Conservation (phyloP, 2,329 filamentous ascomycete species). For the Corynespora cassiicola region DNA sequence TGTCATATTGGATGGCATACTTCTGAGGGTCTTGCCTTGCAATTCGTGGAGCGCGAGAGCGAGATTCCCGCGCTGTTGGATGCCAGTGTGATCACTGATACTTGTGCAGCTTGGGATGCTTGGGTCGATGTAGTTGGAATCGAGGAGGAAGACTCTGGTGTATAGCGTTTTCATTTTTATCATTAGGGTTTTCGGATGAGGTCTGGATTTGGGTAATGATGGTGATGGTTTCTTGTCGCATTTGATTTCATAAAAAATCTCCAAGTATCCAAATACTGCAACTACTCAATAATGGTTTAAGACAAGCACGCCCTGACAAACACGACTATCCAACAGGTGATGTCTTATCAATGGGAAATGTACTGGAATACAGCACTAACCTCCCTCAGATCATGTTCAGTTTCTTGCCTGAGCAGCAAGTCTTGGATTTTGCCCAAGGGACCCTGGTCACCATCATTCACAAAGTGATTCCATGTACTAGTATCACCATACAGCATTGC, state of each 20-base stretch:
- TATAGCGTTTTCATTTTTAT: too few relatives aligned
- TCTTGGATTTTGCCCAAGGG: conserved; percentile 86
- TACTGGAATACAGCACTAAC: conserved; percentile 98
- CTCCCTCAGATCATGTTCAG: conserved; percentile 66
- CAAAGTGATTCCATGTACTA: conserved; percentile 99
- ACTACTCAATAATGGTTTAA: too few relatives aligned
- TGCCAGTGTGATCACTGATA: conserved; percentile 9
- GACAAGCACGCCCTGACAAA: too few relatives aligned
- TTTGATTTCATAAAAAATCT: too few relatives aligned
- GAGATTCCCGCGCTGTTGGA: conserved; percentile 16
- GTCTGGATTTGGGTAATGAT: too few relatives aligned
- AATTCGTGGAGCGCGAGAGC: conserved; percentile 52
- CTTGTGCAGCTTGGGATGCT: conserved; percentile 21
- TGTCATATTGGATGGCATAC: conserved; percentile 26
- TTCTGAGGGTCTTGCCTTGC: conserved; percentile 49
- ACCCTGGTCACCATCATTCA: conserved; percentile 72
- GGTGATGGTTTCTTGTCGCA: too few relatives aligned
- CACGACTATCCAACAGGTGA: too few relatives aligned
- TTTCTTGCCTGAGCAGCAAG: conserved; percentile 85
- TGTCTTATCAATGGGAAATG: conserved; percentile 87
- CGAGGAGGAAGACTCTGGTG: conserved; percentile 27
- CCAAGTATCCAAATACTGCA: too few relatives aligned
- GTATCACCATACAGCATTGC: conserved; percentile 98
- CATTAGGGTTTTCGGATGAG: too few relatives aligned
- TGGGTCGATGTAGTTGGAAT: conserved; percentile 10